phyloP scores from a whole-genome alignment of 2,329 filamentous ascomycete species.

The Neoarthrinium moseri region DNA sequence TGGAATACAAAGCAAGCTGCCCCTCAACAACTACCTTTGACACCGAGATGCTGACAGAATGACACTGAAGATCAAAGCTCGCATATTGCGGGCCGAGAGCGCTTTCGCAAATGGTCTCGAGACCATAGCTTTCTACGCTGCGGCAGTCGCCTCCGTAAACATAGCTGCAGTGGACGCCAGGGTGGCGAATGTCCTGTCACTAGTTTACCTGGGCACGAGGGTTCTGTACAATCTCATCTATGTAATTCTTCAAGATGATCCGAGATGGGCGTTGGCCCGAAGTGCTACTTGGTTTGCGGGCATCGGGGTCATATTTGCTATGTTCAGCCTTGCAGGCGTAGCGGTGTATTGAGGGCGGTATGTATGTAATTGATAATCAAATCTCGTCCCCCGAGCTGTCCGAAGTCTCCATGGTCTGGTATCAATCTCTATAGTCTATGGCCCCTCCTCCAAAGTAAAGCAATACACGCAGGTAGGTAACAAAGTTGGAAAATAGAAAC shows the following conservation, averaged over 20 bases:
- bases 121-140: slow-evolving; percentile 14
- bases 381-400: too few relatives aligned
- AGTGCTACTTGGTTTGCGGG: slow-evolving; percentile 14
- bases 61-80: slow-evolving; percentile 10
- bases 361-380: too few relatives aligned
- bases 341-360: slow-evolving; percentile 12
- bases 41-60: too few relatives aligned
- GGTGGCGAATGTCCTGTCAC: slow-evolving; percentile 10
- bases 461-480: too few relatives aligned
- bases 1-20: slow-evolving; percentile 10
- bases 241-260: slow-evolving; percentile 15
- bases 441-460: too few relatives aligned
- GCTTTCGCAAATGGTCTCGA: slow-evolving; percentile 17
- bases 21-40: not conserved
- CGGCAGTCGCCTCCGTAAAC: slow-evolving; percentile 13
- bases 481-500: too few relatives aligned
- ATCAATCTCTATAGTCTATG: too few relatives aligned
- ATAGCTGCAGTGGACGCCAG: slow-evolving; percentile 5
- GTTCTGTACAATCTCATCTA: slow-evolving; percentile 14
- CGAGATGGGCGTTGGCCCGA: slow-evolving; percentile 13
- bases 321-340: slow-evolving; percentile 11
- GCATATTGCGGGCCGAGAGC: slow-evolving; percentile 15
- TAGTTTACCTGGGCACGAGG: slow-evolving; percentile 12
- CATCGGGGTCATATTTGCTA: slow-evolving; percentile 11
- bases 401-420: too few relatives aligned